Conservation (phyloP, 352 stramenopile species). For the Globisporangium orthogonon region DNA sequence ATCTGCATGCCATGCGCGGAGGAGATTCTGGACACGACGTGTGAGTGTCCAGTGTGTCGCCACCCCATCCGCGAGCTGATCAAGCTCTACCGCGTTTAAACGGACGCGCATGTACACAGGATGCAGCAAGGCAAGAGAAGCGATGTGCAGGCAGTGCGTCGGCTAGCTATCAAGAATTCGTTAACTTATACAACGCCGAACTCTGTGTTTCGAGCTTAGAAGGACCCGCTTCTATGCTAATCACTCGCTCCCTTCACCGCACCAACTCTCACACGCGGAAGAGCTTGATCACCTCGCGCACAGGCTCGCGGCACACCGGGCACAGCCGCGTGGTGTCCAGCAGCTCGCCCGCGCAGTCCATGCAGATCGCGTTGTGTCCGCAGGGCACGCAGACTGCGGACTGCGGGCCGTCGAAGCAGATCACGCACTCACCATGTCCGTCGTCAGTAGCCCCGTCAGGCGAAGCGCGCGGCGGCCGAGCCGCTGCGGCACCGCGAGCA, state of each 20-base stretch:
- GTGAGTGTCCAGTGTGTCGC: constrained; percentile 70
- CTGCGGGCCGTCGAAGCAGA: constrained; percentile 80
- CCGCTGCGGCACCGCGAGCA: constrained; percentile 2
- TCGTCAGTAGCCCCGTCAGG: not conserved
- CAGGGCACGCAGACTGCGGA: constrained; percentile 76
- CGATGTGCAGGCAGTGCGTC: not conserved
- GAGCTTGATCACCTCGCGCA: constrained; percentile 74
- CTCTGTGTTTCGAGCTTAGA: no score
- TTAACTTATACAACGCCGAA: not conserved
- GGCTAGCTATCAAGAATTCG: not conserved
- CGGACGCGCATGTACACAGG: not conserved
- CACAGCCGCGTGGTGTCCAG: constrained; percentile 55
- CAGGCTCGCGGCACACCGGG: constrained; percentile 64
- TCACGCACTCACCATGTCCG: constrained; percentile 51
- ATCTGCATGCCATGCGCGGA: constrained; percentile 75
- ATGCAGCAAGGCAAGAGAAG: not conserved
- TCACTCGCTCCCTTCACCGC: no score
- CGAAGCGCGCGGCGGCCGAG: not conserved
- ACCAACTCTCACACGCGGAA: constrained; percentile 46
- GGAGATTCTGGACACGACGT: constrained; percentile 48
- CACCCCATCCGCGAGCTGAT: constrained; percentile 66
- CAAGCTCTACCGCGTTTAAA: constrained; percentile 69
- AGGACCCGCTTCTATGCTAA: no score
- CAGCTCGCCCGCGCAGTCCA: constrained; percentile 66
- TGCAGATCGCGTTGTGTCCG: constrained; percentile 85